Evolutionary conservation across 2,329 filamentous ascomycete genomes (phyloP), one percentile per base, ranked within the genome.

Genomic region (Elsinoe perseae): DNA sequence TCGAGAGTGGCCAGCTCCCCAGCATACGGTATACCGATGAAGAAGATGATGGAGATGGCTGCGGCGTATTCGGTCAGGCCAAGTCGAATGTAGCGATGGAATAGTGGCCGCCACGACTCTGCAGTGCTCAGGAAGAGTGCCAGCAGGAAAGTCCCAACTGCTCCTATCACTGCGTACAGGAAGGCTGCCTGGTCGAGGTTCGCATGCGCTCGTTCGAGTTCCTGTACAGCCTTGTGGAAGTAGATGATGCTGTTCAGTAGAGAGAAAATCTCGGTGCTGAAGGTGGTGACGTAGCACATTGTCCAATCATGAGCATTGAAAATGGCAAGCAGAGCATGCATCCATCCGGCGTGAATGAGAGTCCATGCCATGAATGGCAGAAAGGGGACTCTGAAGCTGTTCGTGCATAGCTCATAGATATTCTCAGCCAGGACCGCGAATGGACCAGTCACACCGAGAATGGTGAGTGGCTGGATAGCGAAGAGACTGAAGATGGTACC

Each of bases 251-350:
- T 83, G 68, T 85, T 85, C 25, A 85, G 70, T 7, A 86, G 73
- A 2, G 81, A 82, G 65, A 85, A 85, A 56, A 85, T 83, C 65
- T 85, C 83, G 42, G 80, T 82, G 58, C 77, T 82, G 66, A 85
- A 85, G 18, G 78, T 81, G 1, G 83, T 86, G 50, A 86, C 83
- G 66, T 85, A 85, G 62, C 80, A 75, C 83, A 85, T 86, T 0
- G 82, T 85, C 80, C 81, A 85, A 67, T 85, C 82, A 64, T 85
- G 82, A 3, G 82, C 82, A 66, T 85, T 85, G 68, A 85, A 79
- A 52, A 84, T 77, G 56, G 82, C 82, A 10, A 86, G 73, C 2
- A 85, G 68, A 61, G 78, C 79, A 64, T 84, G 80, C 75, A 85
- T 79, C 83, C 83, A 86, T 6, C 75, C 79, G 5, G 82, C 74